These are phyloP conservation scores for Antrodiella citrinella DNA, from an alignment of 768 basidiomycete species.

Conservation along the genomic window DNA sequence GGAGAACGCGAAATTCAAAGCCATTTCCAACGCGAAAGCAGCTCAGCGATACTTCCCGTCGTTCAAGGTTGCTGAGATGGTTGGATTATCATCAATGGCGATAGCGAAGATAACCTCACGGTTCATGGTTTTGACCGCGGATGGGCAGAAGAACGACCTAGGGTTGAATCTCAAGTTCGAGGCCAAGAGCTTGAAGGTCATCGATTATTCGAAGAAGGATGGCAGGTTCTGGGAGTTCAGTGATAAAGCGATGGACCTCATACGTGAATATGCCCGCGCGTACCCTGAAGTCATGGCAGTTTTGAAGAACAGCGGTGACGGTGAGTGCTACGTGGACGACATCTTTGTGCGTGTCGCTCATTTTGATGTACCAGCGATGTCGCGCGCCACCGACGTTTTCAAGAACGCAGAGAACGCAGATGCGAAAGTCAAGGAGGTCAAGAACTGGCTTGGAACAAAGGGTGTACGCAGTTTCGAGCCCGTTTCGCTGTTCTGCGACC, in stretches of 20 bases:
- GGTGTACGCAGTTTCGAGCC: slow-evolving; percentile 89
- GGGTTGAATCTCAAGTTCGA: slow-evolving; percentile 97
- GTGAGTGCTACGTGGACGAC: slow-evolving; percentile 40
- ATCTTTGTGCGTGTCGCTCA: slow-evolving; percentile 3
- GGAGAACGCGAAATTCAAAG: slow-evolving; percentile 75
- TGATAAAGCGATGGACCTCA: slow-evolving; percentile 72
- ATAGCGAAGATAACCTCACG: slow-evolving; percentile 90
- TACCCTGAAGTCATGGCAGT: slow-evolving; percentile 81
- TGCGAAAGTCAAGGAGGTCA: slow-evolving; percentile 64
- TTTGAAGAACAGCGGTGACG: slow-evolving; percentile 66
- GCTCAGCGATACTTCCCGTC: slow-evolving; percentile 67
- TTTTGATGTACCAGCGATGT: slow-evolving; percentile 66
- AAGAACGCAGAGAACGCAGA: slow-evolving; percentile 54
- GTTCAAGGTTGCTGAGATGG: slow-evolving; percentile 64
- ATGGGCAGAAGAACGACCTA: slow-evolving; percentile 77
- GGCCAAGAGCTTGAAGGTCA: slow-evolving; percentile 85
- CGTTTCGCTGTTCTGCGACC: slow-evolving; percentile 87
- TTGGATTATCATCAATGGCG: slow-evolving; percentile 70
- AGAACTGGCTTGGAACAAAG: slow-evolving; percentile 77
- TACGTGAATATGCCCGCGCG: slow-evolving; percentile 72
- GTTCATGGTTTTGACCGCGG: slow-evolving; percentile 76
- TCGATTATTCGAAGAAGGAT: slow-evolving; percentile 84
- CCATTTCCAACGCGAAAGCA: slow-evolving; percentile 43
- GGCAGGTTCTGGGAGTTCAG: slow-evolving; percentile 91
- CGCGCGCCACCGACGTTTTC: slow-evolving; percentile 52